Evolutionary conservation across 2,329 filamentous ascomycete genomes (phyloP).

Genomic region (Hymenoscyphus scutula): DNA sequence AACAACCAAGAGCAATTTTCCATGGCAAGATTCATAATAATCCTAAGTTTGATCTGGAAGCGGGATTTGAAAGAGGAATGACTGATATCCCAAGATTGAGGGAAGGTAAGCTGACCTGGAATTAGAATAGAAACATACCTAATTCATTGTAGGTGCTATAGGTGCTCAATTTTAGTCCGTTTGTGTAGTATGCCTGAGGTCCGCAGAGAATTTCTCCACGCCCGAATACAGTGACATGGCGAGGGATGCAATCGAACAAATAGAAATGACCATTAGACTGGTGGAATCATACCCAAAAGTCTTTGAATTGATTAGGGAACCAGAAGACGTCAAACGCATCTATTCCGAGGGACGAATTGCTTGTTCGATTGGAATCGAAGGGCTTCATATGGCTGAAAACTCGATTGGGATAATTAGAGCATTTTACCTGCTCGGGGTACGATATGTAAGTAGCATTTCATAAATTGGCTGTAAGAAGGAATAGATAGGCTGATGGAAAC

Average conservation of each 20-base stretch:
- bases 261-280: conserved; percentile 54
- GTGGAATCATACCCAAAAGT: conserved; percentile 25
- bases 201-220: conserved; percentile 30
- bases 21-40: conserved; percentile 22
- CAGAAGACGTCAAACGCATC: conserved; percentile 25
- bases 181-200: conserved; percentile 30
- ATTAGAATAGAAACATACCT: not conserved
- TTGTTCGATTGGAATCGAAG: conserved; percentile 53
- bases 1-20: conserved; percentile 27
- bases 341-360: conserved; percentile 38
- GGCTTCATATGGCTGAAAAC: conserved; percentile 53
- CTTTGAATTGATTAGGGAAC: conserved; percentile 9
- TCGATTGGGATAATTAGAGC: conserved; percentile 55
- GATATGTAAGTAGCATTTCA: conserved; percentile 55
- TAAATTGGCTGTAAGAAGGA: not conserved
- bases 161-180: conserved; percentile 35
- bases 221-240: conserved; percentile 39
- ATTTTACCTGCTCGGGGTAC: conserved; percentile 59
- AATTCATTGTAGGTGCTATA: conserved; percentile 23
- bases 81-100: conserved; percentile 28
- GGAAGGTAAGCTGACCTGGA: conserved; percentile 20
- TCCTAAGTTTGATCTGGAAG: conserved; percentile 36
- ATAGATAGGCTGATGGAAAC: not conserved
- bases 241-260: conserved; percentile 53
- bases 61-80: conserved; percentile 36